A percentile compares a stretch with the other conserved stretches of the same genome.
Conservation (phyloP, 139 green algal species). For the Ulvella scutata region DNA sequence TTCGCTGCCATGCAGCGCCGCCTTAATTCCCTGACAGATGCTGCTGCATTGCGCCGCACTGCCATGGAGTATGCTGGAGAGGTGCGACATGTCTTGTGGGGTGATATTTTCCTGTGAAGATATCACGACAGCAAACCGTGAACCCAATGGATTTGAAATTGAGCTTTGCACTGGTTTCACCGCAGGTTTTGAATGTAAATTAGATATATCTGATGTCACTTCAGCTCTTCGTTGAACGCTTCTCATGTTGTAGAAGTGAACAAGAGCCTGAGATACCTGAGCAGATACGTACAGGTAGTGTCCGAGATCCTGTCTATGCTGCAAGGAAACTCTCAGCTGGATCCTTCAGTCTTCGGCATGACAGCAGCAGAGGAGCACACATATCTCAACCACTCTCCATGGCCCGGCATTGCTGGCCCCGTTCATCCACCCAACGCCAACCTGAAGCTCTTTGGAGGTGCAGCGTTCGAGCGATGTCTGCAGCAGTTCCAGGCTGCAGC, state of each 20-base stretch:
- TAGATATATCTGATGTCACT: no score
- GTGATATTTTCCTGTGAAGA: not conserved
- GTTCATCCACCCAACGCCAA: conserved; percentile 44
- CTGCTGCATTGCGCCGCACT: conserved; percentile 39
- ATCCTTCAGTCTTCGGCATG: conserved; percentile 59
- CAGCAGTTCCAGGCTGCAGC: conserved; percentile 72
- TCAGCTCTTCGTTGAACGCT: no score
- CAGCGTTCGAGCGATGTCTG: conserved; percentile 78
- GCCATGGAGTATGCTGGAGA: conserved; percentile 14
- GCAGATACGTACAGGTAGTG: not conserved
- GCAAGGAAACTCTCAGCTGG: conserved; percentile 41
- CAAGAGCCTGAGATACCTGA: no score
- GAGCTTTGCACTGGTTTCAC: no score
- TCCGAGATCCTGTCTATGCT: conserved; percentile 16
- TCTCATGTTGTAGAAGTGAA: no score
- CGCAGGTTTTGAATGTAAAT: no score
- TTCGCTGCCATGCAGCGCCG: conserved; percentile 38
- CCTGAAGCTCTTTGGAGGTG: conserved; percentile 75
- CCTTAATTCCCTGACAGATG: conserved; percentile 52
- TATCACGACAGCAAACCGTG: not conserved
- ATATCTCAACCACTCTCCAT: conserved; percentile 22
- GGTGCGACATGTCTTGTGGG: not conserved
- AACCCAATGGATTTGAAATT: no score
- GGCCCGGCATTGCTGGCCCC: conserved; percentile 29
- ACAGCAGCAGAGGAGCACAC: conserved; percentile 61